Evolutionary conservation across 1,284 basidiomycete genomes (phyloP).

Genomic region (Leucoagaricus sp.): DNA sequence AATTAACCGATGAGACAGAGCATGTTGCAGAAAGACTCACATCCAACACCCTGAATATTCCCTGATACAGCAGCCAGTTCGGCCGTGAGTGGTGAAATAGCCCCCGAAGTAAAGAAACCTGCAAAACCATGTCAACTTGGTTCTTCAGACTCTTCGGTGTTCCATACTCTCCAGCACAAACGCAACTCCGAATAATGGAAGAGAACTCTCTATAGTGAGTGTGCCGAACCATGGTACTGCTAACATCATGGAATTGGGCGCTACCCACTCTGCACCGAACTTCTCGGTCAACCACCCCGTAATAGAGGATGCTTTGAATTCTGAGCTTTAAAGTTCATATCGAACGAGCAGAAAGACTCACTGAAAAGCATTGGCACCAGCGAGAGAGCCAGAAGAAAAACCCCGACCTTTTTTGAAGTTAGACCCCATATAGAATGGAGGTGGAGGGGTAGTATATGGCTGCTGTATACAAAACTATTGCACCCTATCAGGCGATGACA

Average conservation of each 20-base stretch:
- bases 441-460: conserved; percentile 64
- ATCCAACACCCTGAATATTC: conserved; percentile 62
- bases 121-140: neutral
- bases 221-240: conserved; percentile 70
- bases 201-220: conserved; percentile 49
- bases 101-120: conserved; percentile 63
- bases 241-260: conserved; percentile 49
- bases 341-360: conserved; percentile 30
- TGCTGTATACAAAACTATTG: conserved; percentile 51
- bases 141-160: neutral
- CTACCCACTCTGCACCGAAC: conserved; percentile 61
- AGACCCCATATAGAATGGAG: conserved; percentile 63
- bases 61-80: conserved; percentile 64
- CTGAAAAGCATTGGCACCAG: conserved; percentile 67
- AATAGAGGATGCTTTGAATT: conserved; percentile 54
- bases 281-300: conserved; percentile 65
- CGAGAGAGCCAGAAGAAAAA: conserved; percentile 75
- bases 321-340: neutral
- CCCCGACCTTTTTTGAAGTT: conserved; percentile 60
- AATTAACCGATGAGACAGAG: conserved; percentile 17
- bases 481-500: neutral
- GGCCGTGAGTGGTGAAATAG: conserved; percentile 59
- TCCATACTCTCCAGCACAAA: conserved; percentile 59
- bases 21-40: conserved; percentile 38
- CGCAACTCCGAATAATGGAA: conserved; percentile 63